These are phyloP conservation scores for Fusarium temperatum DNA, from an alignment of 2,329 filamentous ascomycete species.

Conservation along the genomic window DNA sequence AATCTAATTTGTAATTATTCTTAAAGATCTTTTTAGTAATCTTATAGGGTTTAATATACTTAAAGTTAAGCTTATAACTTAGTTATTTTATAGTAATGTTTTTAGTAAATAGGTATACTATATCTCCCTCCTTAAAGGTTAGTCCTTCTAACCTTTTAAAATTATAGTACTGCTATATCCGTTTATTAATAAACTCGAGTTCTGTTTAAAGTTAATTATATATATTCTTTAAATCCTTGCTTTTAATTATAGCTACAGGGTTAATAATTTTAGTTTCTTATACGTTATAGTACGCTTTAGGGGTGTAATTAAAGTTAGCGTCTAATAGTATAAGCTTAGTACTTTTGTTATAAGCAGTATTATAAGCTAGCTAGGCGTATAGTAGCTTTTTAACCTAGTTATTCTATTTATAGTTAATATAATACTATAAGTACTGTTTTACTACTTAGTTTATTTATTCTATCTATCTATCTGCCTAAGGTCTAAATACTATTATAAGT, in stretches of 20 bases:
- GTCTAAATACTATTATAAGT: background rate
- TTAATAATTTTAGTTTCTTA: no score
- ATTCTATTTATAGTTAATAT: background rate
- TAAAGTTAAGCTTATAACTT: background rate
- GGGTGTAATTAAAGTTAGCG: accelerated
- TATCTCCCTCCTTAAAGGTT: background rate
- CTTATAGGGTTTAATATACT: background rate
- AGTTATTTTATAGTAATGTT: background rate
- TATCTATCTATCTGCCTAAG: accelerated
- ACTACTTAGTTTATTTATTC: no score
- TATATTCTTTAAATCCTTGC: background rate
- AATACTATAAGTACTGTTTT: background rate
- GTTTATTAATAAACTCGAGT: background rate
- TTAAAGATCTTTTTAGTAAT: background rate
- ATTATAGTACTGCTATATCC: accelerated
- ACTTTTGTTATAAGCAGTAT: background rate
- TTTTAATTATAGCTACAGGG: no score
- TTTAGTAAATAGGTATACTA: background rate
- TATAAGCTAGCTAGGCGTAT: background rate
- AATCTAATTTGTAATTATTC: background rate
- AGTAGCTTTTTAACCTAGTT: background rate
- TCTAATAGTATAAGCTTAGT: background rate
- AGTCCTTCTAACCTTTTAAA: background rate
- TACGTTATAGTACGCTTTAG: accelerated
- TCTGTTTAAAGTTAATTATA: background rate